phyloP scores from a whole-genome alignment of 1,284 basidiomycete species.

The Apiotrichum gracile region DNA sequence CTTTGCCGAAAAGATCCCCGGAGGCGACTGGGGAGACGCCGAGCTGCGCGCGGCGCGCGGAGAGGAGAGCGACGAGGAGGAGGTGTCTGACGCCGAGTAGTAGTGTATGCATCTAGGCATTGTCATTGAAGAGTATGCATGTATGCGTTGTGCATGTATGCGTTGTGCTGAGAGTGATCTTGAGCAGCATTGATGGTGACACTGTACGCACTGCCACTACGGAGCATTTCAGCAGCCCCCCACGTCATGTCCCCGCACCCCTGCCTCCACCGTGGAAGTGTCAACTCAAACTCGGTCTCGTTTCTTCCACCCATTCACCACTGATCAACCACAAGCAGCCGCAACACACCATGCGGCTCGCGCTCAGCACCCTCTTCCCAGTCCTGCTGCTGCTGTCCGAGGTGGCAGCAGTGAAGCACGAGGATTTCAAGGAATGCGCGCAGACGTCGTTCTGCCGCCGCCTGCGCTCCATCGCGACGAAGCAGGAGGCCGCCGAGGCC shows the following conservation, averaged over 20 bases:
- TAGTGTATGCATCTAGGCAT: neutral
- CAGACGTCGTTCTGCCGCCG: slow-evolving; percentile 87
- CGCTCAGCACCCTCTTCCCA: slow-evolving; percentile 3
- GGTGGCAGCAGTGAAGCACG: slow-evolving; percentile 49
- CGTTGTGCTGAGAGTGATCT: too few relatives aligned
- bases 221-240: neutral
- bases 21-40: slow-evolving; percentile 28
- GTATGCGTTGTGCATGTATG: too few relatives aligned
- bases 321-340: neutral
- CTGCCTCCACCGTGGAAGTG: neutral
- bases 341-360: slow-evolving; percentile 5
- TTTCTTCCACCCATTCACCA: neutral
- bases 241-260: neutral
- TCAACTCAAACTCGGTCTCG: neutral
- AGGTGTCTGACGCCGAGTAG: slow-evolving; percentile 16
- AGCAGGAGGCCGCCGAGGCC: slow-evolving; percentile 53
- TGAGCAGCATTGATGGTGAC: too few relatives aligned
- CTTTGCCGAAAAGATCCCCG: slow-evolving; percentile 40
- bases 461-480: slow-evolving; percentile 68
- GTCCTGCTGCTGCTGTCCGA: slow-evolving; percentile 11
- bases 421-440: slow-evolving; percentile 85
- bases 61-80: slow-evolving; percentile 24
- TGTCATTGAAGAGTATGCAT: neutral
- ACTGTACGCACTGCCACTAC: too few relatives aligned
- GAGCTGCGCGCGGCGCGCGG: slow-evolving; percentile 12